Evolutionary conservation across 805 yeast genomes (phyloP).

Genomic region (Saccharomycopsis fodiens): DNA sequence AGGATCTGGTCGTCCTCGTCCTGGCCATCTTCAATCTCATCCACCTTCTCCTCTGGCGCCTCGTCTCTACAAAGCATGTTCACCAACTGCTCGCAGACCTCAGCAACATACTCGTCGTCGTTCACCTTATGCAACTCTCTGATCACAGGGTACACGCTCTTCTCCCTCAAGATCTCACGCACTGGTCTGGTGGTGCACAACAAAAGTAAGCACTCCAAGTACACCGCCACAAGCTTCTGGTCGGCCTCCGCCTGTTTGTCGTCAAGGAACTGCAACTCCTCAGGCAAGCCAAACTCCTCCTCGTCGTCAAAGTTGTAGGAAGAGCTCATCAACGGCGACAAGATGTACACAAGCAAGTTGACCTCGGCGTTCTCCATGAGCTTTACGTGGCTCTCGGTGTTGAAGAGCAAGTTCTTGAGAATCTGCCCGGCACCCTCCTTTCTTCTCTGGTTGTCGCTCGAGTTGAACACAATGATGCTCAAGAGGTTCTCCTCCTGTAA

Average conservation of each 20-base stretch:
- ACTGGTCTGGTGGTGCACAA: constrained; percentile 68
- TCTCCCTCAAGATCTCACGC: constrained; percentile 72
- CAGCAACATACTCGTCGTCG: constrained; percentile 43
- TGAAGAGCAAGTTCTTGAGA: constrained; percentile 83
- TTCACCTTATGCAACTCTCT: constrained; percentile 73
- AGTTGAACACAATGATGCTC: constrained; percentile 73
- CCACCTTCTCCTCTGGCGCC: constrained; percentile 32
- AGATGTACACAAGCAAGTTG: constrained; percentile 72
- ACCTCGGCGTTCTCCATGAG: constrained; percentile 55
- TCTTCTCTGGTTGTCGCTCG: constrained; percentile 67
- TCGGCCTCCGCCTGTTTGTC: constrained; percentile 74
- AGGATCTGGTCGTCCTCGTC: constrained; percentile 15
- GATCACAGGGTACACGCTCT: constrained; percentile 76
- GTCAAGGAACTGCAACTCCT: constrained; percentile 72
- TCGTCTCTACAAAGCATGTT: constrained; percentile 93
- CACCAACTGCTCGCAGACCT: constrained; percentile 75
- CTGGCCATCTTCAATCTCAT: constrained; percentile 8
- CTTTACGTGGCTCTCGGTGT: constrained; percentile 55
- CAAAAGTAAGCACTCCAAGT: constrained; percentile 71
- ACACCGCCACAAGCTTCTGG: constrained; percentile 54
- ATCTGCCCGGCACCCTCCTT: constrained; percentile 92
- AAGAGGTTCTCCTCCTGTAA: constrained; percentile 67
- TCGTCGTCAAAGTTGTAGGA: constrained; percentile 68
- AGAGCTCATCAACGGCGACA: constrained; percentile 76
- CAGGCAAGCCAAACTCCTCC: constrained; percentile 82